Evolutionary conservation across 169 alveolate genomes (phyloP).

Genomic region (Plasmodium vivax): DNA sequence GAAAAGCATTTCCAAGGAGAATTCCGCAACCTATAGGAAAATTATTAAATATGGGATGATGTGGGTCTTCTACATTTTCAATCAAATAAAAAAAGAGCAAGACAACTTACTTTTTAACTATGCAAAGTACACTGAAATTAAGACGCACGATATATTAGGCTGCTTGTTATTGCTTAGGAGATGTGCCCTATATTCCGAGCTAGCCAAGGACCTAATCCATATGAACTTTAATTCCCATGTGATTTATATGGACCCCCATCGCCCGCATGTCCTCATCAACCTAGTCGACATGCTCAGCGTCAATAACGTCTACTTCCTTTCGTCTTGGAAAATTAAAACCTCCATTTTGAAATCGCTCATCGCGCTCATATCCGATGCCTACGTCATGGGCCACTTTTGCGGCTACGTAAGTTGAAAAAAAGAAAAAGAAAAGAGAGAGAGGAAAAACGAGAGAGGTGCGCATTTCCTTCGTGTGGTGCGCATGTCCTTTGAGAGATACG

Average conservation of each 20-base stretch:
- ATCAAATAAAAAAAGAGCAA: constrained; percentile 33
- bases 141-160: constrained; percentile 54
- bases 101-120: constrained; percentile 25
- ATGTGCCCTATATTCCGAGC: constrained; percentile 56
- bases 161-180: constrained; percentile 58
- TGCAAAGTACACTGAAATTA: constrained; percentile 39
- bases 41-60: constrained; percentile 67
- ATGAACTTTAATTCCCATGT: constrained; percentile 18
- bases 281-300: constrained; percentile 31
- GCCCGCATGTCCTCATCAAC: constrained; percentile 57
- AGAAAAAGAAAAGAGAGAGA: not conserved
- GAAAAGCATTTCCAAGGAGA: constrained; percentile 12
- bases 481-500: not conserved
- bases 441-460: not conserved
- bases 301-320: constrained; percentile 40
- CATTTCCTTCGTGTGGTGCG: not conserved
- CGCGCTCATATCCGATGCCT: constrained; percentile 53
- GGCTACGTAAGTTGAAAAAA: constrained; percentile 71
- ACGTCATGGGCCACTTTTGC: constrained; percentile 64
- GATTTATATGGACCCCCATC: constrained; percentile 5
- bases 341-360: constrained; percentile 53
- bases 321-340: constrained; percentile 73
- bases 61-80: constrained; percentile 66
- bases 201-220: constrained; percentile 39
- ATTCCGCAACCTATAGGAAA: constrained; percentile 34